A percentile compares a stretch with the other conserved stretches of the same genome.
These are phyloP conservation scores for Halteria grandinella DNA, from an alignment of 73 alveolate genomes.

Conservation along the genomic window DNA sequence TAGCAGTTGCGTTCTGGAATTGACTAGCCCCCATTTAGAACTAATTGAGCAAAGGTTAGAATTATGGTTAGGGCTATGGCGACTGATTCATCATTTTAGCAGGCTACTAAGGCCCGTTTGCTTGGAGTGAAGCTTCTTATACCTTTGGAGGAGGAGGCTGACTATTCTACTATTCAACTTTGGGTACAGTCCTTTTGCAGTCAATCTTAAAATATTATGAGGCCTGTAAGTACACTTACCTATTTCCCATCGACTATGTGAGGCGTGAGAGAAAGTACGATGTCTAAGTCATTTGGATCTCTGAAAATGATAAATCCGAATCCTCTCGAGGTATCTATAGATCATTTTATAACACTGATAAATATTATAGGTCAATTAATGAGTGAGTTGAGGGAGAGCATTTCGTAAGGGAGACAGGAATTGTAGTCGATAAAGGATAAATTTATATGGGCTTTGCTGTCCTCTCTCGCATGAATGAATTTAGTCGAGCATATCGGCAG, in stretches of 20 bases:
- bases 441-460: conserved; percentile 46
- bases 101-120: neutral
- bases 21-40: no score
- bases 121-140: neutral
- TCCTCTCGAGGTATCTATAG: conserved; percentile 71
- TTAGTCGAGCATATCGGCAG: no score
- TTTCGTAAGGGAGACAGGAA: neutral
- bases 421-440: neutral
- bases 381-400: no score
- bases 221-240: no score
- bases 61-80: conserved; percentile 18
- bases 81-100: neutral
- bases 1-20: no score
- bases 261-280: conserved; percentile 14
- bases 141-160: no score
- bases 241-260: conserved; percentile 67
- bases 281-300: neutral
- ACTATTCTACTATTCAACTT: no score
- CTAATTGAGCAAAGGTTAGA: no score
- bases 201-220: conserved; percentile 48
- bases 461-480: no score
- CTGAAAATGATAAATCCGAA: conserved; percentile 70
- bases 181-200: conserved; percentile 67
- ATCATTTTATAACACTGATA: no score
- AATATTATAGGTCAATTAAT: no score